phyloP scores from a whole-genome alignment of 2,329 filamentous ascomycete genomes.

The Penicillium decumbens region DNA sequence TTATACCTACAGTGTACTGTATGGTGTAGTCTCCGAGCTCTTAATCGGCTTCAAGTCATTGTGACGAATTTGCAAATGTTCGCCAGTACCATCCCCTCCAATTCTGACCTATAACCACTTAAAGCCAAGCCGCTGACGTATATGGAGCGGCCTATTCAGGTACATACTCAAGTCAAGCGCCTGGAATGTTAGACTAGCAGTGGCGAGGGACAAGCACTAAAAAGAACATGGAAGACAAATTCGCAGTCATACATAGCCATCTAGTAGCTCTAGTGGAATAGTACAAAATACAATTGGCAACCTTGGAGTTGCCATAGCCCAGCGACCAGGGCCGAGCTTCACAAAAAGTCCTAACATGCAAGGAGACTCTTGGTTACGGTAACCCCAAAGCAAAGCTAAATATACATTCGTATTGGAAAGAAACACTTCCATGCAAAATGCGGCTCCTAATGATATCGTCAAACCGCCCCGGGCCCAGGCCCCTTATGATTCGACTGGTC shows the following conservation, averaged over 20 bases:
- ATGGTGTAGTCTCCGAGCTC: too few relatives aligned
- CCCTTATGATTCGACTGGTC: slow-evolving; percentile 57
- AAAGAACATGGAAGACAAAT: too few relatives aligned
- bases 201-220: too few relatives aligned
- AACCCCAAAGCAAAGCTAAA: slow-evolving; percentile 11
- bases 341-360: not conserved
- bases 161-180: too few relatives aligned
- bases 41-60: too few relatives aligned
- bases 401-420: slow-evolving; percentile 18
- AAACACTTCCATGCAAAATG: slow-evolving; percentile 7
- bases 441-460: slow-evolving; percentile 5
- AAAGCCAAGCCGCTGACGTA: too few relatives aligned
- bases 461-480: slow-evolving; percentile 36
- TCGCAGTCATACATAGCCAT: not conserved
- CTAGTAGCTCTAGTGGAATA: not conserved
- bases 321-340: not conserved
- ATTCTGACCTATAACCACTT: too few relatives aligned
- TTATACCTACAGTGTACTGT: too few relatives aligned
- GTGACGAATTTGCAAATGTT: too few relatives aligned
- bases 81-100: too few relatives aligned
- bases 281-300: not conserved
- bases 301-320: not conserved
- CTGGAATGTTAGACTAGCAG: too few relatives aligned
- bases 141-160: too few relatives aligned
- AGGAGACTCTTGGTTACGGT: not conserved